Evolutionary conservation across 2,329 filamentous ascomycete genomes (phyloP), one percentile per base, ranked within the genome.

Genomic region (Neonectria magnoliae): DNA sequence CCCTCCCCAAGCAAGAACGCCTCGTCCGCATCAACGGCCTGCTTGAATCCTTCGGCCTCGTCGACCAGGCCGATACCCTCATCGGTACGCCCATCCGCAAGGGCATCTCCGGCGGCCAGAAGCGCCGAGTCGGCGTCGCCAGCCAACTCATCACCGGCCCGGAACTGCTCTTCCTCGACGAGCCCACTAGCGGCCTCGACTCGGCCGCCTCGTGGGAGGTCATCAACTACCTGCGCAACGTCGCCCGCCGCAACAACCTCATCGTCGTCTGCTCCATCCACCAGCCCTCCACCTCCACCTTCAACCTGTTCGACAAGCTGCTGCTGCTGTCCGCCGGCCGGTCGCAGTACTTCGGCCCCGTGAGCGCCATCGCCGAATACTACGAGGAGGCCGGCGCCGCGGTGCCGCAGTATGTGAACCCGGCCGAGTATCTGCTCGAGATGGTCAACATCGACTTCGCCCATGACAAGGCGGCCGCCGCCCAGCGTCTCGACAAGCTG

Each of bases 21-120:
- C 80, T 85, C 2, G 80, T 84, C 22, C 86, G 91, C 22, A 90
- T 94, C 60, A 82, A 90, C 60, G 84, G 84, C 2, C 84, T 97
- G 1, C 81, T 97, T 11, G 82, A 84, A 5, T 86, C 91, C 0
- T 95, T 97, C 67, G 93, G 93, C 13, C 86, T 97, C 2, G 83
- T 85, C 27, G 83, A 84, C 2, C 92, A 94, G 74, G 85, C 89
- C 2, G 81, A 92, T 66, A 90, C 90, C 3, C 80, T 97, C 48
- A 89, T 97, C 68, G 93, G 93, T 41, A 97, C 93, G 1, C 91
- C 93, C 0, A 91, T 96, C 67, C 87, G 89, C 11, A 96, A 94
- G 78, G 93, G 93, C 14, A 89, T 97, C 62, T 93, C 90, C 67
- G 93, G 93, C 53, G 93, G 93, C 1, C 93, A 97, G 81, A 97